Evolutionary conservation across 768 basidiomycete genomes (phyloP).

Genomic region (Saitozyma sp.): DNA sequence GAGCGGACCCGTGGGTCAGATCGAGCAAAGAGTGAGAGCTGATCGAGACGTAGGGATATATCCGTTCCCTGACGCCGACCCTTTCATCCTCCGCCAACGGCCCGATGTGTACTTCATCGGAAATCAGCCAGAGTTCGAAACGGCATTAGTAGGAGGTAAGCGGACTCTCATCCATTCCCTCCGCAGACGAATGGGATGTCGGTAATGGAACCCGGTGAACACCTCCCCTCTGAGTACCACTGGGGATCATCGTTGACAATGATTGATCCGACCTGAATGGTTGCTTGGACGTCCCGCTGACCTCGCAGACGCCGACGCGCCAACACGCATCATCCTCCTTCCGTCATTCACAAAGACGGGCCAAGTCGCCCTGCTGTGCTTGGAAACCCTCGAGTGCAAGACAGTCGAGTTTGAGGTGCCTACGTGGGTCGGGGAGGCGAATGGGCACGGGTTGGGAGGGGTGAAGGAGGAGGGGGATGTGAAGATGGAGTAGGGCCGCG

Average conservation of each 20-base stretch:
- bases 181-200: slow-evolving; percentile 12
- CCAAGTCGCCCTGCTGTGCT: slow-evolving; percentile 72
- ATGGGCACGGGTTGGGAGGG: slow-evolving; percentile 18
- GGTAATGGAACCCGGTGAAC: slow-evolving; percentile 26
- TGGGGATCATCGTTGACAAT: no score
- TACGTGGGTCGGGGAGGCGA: slow-evolving; percentile 41
- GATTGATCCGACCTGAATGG: no score
- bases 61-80: slow-evolving; percentile 82
- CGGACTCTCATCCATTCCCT: not conserved
- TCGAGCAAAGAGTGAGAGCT: no score
- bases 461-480: slow-evolving; percentile 26
- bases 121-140: slow-evolving; percentile 79
- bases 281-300: not conserved
- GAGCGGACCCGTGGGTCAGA: not conserved
- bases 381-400: slow-evolving; percentile 64
- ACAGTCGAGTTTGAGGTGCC: slow-evolving; percentile 50
- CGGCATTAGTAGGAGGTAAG: slow-evolving; percentile 62
- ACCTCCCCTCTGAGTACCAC: no score
- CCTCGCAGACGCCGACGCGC: slow-evolving; percentile 27
- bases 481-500: slow-evolving; percentile 30
- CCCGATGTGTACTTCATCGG: slow-evolving; percentile 93
- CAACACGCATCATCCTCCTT: slow-evolving; percentile 69
- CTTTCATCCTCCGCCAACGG: slow-evolving; percentile 80
- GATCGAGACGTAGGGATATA: slow-evolving; percentile 95
- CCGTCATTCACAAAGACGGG: slow-evolving; percentile 81